These are phyloP conservation scores for Acanthamoeba divionensis DNA, from an alignment of 208 protist species.

Conservation along the genomic window DNA sequence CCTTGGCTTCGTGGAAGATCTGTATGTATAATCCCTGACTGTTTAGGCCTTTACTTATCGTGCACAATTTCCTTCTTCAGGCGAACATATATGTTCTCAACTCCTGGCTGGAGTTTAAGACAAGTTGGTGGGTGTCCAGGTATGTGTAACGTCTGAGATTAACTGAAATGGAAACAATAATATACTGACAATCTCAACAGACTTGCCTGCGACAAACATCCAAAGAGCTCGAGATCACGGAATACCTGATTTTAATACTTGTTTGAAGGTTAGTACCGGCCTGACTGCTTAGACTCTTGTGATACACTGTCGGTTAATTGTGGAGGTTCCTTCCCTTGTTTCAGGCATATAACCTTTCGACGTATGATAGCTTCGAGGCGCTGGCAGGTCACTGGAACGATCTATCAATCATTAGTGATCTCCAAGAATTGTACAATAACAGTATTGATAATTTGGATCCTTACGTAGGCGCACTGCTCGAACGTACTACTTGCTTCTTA, in stretches of 20 bases:
- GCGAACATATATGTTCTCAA: slow-evolving; percentile 45
- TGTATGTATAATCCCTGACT: background rate
- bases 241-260: background rate
- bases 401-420: no score
- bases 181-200: no score
- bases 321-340: no score
- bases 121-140: no score
- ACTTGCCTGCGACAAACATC: slow-evolving; percentile 38
- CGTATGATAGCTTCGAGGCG: background rate
- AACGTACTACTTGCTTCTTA: no score
- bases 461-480: slow-evolving; percentile 33
- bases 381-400: background rate
- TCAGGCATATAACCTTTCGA: background rate
- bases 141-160: no score
- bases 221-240: slow-evolving; percentile 27
- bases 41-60: background rate
- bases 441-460: background rate
- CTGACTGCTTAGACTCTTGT: no score
- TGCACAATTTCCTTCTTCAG: background rate
- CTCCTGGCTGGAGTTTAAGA: background rate
- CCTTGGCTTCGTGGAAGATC: slow-evolving; percentile 1
- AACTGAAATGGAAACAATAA: no score
- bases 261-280: no score
- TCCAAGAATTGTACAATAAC: background rate
- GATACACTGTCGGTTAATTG: no score